Evolutionary conservation across 306 rosid species (phyloP), one percentile per base, ranked within the genome.

Genomic region (Citrullus amarus): DNA sequence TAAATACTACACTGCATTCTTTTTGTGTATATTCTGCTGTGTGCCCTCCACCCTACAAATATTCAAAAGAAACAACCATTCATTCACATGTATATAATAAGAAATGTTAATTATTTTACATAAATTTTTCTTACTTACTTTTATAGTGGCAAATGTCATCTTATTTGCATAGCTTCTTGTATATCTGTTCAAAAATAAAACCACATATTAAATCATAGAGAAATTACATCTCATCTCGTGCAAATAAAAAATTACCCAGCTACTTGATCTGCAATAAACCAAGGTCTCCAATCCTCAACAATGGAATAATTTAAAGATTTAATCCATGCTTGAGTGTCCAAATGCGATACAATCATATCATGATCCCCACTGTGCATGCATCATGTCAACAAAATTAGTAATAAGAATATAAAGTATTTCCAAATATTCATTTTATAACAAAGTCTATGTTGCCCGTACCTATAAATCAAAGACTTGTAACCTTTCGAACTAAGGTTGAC

Each of bases 261-360:
- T 17, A 80, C 65, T 79, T 83, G 83, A 68, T 79, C 75, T 0
- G 2, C 80, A 3, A 83, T 79, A 38, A 81, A 81, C 89, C 89
- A 86, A 13, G 87, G 89, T 74, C 87, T 77, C 89, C 89, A 86
- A 0, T 83, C 69, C 16, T 39, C 36, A 4, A 15, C 75, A 14
- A 86, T 10, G 0, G 85, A 62, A 48, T 82, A 59, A 57, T 82
- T 82, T 48, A 86, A 83, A 14, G 56, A 63, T 66, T 17, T 77
- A 46, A 82, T 82, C 88, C 83, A 85, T 25, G 79, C 18, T 39
- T 54, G 63, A 15, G 75, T 76, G 68, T 79, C 79, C 20, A 80
- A 50, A 77, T 77, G 78, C 0, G 83, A 46, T 15, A 83, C 73
- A 20, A 54, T 15, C 83, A 80, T 77, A 20, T 83, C 86, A 10